phyloP scores from a whole-genome alignment of 1,284 basidiomycete genomes.

The Pascua guehoae region DNA sequence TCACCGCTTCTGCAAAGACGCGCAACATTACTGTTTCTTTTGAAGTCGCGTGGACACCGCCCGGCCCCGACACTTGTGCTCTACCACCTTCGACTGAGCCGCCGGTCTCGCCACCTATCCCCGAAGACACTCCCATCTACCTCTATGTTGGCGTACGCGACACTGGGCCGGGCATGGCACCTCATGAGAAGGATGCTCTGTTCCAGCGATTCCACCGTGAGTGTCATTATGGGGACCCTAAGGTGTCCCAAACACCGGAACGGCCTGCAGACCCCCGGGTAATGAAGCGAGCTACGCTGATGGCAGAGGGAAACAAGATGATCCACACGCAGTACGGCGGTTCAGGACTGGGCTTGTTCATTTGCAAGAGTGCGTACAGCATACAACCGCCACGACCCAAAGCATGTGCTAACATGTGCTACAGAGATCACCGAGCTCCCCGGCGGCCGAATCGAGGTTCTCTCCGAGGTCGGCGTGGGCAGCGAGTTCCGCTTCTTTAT shows the following conservation, averaged over 20 bases:
- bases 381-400: no score
- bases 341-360: constrained; percentile 47
- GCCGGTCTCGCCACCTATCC: constrained; percentile 9
- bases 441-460: constrained; percentile 44
- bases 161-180: constrained; percentile 45
- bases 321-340: constrained; percentile 48
- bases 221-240: background rate
- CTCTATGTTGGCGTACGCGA: constrained; percentile 44
- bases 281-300: background rate
- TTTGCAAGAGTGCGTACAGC: constrained; percentile 25
- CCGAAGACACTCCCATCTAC: constrained; percentile 37
- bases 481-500: constrained; percentile 50
- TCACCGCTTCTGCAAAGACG: constrained; percentile 18
- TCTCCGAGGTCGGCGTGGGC: constrained; percentile 36
- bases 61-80: constrained; percentile 1
- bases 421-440: constrained; percentile 40
- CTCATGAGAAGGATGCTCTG: constrained; percentile 37
- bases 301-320: constrained; percentile 40
- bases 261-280: background rate
- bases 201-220: constrained; percentile 42
- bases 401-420: background rate
- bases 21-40: constrained; percentile 28
- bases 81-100: background rate
- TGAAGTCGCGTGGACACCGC: constrained; percentile 27
- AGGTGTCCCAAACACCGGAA: background rate